Percentiles rank a stretch among this genome's conserved stretches.
These are phyloP conservation scores for Aspergillus ostianus DNA, from an alignment of 495 filamentous ascomycete species.

Conservation along the genomic window DNA sequence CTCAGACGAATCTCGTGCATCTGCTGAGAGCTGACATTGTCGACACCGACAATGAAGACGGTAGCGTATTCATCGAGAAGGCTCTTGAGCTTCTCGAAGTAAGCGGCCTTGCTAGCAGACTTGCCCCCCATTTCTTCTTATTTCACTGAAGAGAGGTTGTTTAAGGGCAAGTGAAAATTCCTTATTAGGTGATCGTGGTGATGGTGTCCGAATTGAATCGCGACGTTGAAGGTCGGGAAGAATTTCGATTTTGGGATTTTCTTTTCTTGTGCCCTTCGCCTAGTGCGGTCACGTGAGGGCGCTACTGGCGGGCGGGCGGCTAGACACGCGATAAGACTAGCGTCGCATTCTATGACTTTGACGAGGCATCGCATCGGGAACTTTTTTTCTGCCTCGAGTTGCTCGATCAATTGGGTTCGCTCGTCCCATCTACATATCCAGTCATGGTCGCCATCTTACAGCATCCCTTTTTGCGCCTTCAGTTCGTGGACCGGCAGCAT, in stretches of 20 bases:
- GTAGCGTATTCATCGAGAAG: slow-evolving; percentile 88
- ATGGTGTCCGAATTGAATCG: slow-evolving; percentile 27
- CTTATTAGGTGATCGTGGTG: slow-evolving; percentile 26
- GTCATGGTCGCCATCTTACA: slow-evolving; percentile 35
- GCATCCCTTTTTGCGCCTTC: slow-evolving; percentile 55
- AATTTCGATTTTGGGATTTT: slow-evolving; percentile 29
- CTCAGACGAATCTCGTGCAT: slow-evolving; percentile 98
- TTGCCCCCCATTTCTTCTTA: slow-evolving; percentile 99
- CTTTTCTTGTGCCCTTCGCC: slow-evolving; percentile 37
- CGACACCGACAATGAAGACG: slow-evolving; percentile 95
- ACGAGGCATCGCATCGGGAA: background rate
- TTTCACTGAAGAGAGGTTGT: slow-evolving; percentile 85
- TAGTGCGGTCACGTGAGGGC: slow-evolving; percentile 3
- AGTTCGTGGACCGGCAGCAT: slow-evolving; percentile 37
- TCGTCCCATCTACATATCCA: background rate
- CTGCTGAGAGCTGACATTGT: slow-evolving; percentile 98
- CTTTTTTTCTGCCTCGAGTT: slow-evolving; percentile 10
- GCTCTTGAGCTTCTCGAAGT: slow-evolving; percentile 98
- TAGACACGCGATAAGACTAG: too few species aligned
- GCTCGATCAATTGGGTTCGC: background rate
- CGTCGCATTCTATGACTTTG: background rate
- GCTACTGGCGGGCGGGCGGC: background rate
- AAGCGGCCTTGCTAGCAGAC: slow-evolving; percentile 86
- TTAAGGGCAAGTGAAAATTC: slow-evolving; percentile 71
- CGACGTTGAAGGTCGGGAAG: slow-evolving; percentile 24